Conservation (phyloP, 495 filamentous ascomycete species). For the Penicillium turbatum region DNA sequence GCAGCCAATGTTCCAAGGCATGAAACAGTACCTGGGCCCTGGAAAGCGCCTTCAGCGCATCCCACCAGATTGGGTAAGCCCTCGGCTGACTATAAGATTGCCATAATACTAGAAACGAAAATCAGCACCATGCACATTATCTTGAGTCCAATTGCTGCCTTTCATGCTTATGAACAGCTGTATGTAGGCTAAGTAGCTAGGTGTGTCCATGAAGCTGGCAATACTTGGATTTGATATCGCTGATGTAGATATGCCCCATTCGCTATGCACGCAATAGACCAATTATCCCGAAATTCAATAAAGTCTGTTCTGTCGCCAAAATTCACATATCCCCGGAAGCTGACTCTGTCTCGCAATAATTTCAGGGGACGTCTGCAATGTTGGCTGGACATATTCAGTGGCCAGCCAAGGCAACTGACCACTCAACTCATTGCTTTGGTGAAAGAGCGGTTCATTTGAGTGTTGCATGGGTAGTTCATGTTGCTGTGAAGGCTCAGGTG, state of each 20-base stretch:
- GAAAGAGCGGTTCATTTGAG: background rate
- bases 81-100: no score
- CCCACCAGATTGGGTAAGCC: no score
- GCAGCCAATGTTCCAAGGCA: no score
- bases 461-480: background rate
- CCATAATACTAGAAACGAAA: no score
- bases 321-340: conserved; percentile 2
- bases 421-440: background rate
- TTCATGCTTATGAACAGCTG: background rate
- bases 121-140: background rate
- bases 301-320: conserved; percentile 33
- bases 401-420: background rate
- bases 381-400: background rate
- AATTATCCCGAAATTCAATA: conserved; percentile 16
- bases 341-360: background rate
- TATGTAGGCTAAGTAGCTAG: background rate
- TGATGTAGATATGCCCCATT: background rate
- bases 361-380: background rate
- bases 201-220: background rate
- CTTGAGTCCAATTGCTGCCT: background rate
- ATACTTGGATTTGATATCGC: background rate
- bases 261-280: no score
- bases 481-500: background rate
- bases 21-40: no score
- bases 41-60: no score